Base-by-base conservation (phyloP, 2,329 filamentous ascomycete species). In the Calonectria pauciramosa region DNA sequence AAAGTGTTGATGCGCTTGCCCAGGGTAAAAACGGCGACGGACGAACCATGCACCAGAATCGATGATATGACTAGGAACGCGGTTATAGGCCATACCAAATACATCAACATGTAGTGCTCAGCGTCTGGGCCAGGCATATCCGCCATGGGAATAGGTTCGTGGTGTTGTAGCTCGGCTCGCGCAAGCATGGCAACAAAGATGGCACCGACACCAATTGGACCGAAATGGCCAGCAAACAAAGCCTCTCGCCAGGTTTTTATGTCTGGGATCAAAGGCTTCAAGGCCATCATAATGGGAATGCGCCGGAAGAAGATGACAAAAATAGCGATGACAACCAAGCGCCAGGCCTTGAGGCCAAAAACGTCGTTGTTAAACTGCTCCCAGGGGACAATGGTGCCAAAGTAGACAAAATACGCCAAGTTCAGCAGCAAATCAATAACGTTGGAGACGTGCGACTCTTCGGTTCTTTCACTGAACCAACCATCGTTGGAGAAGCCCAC, bases 401-500 rank as follows among this genome's bases (percentile, higher is more conserved):
- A 94, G 84, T 97, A 99, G 80, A 99, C 97, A 85, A 99, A 99
- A 86, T 99, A 99, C 3, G 96, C 91, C 92, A 99, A 91, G 86
- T 99, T 99, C 87, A 99, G 93, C 75, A 99, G 88, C 84, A 99
- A 86, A 88, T 99, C 97, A 82, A 99, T 99, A 83, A 99, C 97
- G 91, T 99, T 99, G 84, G 96, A 99, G 13, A 99, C 97, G 84
- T 99, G 97, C 0, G 97, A 96, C 85, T 99, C 97, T 83, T 99
- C 97, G 0, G 97, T 99, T 89, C 98, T 98, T 82, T 98, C 95
- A 20, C 95, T 94, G 82, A 99, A 99, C 97, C 97, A 99, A 78
- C 97, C 97, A 83, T 99, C 97, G 85, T 99, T 99, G 80, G 96
- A 98, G 88, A 99, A 99, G 70, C 97, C 97, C n/a, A 99, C 97